Evolutionary conservation across 2,329 filamentous ascomycete genomes (phyloP).

Genomic region (Botryotinia calthae): DNA sequence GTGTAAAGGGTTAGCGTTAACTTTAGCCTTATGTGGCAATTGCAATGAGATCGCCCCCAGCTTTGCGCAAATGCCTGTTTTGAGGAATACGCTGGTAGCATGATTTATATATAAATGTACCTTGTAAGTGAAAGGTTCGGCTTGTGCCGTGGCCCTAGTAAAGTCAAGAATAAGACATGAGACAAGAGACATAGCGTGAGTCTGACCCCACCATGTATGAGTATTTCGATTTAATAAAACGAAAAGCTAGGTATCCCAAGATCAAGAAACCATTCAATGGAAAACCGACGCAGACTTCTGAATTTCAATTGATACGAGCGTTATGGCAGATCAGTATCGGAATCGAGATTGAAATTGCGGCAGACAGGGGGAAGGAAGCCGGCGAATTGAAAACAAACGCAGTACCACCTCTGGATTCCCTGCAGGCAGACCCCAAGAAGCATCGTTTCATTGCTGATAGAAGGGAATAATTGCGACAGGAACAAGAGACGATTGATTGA

Average conservation of each 20-base stretch:
- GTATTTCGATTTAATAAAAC: neutral
- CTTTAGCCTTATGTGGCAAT: neutral
- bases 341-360: neutral
- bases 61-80: neutral
- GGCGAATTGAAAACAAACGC: neutral
- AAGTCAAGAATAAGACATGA: too few species aligned
- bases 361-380: neutral
- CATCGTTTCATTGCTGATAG: neutral
- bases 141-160: neutral
- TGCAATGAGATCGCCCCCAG: neutral
- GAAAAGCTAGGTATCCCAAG: neutral
- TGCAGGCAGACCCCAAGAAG: neutral
- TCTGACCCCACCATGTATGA: neutral
- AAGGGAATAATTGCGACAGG: neutral
- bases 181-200: too few species aligned
- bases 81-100: neutral
- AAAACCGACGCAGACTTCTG: neutral
- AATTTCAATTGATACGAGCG: neutral
- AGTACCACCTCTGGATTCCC: neutral
- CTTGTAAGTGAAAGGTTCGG: neutral
- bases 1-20: neutral
- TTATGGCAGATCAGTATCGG: neutral
- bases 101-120: neutral
- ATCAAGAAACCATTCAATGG: neutral
- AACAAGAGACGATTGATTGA: neutral